Conservation (phyloP, 1,284 basidiomycete genomes). For the Ganoderma resinaceum region DNA sequence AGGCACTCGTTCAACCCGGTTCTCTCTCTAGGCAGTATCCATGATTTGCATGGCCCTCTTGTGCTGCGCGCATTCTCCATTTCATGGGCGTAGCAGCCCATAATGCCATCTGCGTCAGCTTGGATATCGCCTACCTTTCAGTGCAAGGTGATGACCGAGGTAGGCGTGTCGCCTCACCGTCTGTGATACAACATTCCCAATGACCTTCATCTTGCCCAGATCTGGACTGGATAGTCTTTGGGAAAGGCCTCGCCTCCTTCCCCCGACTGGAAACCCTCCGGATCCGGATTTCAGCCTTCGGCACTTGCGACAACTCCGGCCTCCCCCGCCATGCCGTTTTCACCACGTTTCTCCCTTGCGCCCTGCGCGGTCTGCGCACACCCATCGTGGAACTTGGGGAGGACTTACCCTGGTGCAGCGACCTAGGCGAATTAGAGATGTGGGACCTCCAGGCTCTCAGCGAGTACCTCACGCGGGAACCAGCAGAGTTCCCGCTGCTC, state of each 20-base stretch:
- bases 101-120: not conserved
- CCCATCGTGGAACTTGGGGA: not conserved
- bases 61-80: not conserved
- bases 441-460: not conserved
- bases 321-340: not conserved
- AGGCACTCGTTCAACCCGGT: not conserved
- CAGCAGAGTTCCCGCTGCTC: not conserved
- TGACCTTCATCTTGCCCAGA: not conserved
- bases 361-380: not conserved
- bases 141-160: not conserved
- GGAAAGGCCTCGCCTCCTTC: not conserved
- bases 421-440: not conserved
- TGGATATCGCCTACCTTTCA: not conserved
- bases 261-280: not conserved
- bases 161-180: not conserved
- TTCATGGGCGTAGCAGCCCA: not conserved
- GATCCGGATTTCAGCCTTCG: not conserved
- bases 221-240: not conserved
- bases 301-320: not conserved
- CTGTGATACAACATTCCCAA: not conserved
- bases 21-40: not conserved
- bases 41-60: not conserved
- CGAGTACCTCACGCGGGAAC: constrained; percentile 1
- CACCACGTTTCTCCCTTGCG: not conserved
- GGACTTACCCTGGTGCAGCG: not conserved